Percentiles rank a stretch among this genome's conserved stretches.
Evolutionary conservation across 768 basidiomycete species (phyloP).

Genomic region (Suillus clintonianus): DNA sequence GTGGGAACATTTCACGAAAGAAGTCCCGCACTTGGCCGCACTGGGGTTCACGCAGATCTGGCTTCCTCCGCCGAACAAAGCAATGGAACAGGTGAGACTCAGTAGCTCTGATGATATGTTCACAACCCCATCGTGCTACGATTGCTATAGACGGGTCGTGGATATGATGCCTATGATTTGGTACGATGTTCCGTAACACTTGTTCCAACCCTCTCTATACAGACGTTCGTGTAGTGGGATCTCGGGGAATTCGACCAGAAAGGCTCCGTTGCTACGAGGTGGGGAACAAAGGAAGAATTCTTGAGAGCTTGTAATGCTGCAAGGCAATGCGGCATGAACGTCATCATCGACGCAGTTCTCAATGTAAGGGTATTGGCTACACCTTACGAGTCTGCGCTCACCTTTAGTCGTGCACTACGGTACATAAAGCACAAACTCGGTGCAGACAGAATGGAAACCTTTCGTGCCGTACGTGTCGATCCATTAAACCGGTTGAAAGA

Average conservation of each 20-base stretch:
- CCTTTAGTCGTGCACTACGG: conserved; percentile 6
- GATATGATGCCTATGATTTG: conserved; percentile 87
- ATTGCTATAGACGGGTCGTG: conserved; percentile 57
- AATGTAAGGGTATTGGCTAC: conserved; percentile 54
- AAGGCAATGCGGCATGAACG: conserved; percentile 64
- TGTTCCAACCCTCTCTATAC: not conserved
- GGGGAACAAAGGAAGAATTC: conserved; percentile 86
- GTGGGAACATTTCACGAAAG: conserved; percentile 76
- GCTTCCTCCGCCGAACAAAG: conserved; percentile 85
- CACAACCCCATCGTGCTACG: conserved; percentile 9
- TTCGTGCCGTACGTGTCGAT: conserved; percentile 72
- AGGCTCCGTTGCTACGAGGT: conserved; percentile 69
- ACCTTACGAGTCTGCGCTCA: conserved; percentile 4
- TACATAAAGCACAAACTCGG: conserved; percentile 75
- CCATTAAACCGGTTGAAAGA: conserved; percentile 64
- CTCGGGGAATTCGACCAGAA: conserved; percentile 84
- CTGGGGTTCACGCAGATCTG: conserved; percentile 81
- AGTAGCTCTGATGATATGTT: conserved; percentile 8
- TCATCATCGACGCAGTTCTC: conserved; percentile 85
- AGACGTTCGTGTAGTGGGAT: conserved; percentile 63
- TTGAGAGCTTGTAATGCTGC: conserved; percentile 70
- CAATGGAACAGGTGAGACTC: conserved; percentile 52
- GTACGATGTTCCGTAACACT: conserved; percentile 39
- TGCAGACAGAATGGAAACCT: conserved; percentile 72
- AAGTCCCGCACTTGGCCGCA: conserved; percentile 61